Evolutionary conservation across 2,329 filamentous ascomycete species (phyloP).

Genomic region (Ascochyta clinopodiicola): DNA sequence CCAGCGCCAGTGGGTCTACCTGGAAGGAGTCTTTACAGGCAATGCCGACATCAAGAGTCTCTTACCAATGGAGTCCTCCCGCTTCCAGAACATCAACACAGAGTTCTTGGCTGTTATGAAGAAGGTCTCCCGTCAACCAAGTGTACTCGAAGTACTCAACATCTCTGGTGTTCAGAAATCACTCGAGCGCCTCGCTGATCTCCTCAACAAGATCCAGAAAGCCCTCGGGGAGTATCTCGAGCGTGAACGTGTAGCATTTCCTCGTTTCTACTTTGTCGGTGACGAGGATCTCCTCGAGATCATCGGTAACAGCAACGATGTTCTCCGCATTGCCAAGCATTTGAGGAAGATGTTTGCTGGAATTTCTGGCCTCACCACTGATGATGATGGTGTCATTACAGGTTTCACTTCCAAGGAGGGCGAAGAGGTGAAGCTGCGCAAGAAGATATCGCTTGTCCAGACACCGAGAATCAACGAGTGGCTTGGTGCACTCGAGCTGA

Average conservation of each 20-base stretch:
- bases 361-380: constrained; percentile 86
- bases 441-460: constrained; percentile 89
- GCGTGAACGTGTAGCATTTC: constrained; percentile 95
- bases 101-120: constrained; percentile 99
- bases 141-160: constrained; percentile 92
- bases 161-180: constrained; percentile 97
- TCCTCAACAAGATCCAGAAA: constrained; percentile 99
- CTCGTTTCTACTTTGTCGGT: constrained; percentile 98
- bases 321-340: constrained; percentile 93
- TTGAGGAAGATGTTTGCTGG: constrained; percentile 99
- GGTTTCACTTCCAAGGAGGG: constrained; percentile 96
- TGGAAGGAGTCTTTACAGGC: constrained; percentile 97
- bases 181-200: constrained; percentile 90
- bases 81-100: constrained; percentile 99
- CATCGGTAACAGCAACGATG: constrained; percentile 99
- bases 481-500: constrained; percentile 89
- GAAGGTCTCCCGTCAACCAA: constrained; percentile 96
- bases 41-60: constrained; percentile 99
- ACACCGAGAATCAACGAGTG: constrained; percentile 98
- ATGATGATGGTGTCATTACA: constrained; percentile 86
- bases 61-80: constrained; percentile 91
- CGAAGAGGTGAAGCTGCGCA: constrained; percentile 85
- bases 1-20: constrained; percentile 99
- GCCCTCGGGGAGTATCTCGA: constrained; percentile 98
- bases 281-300: constrained; percentile 98